These are phyloP conservation scores for Candida silvatica DNA, from an alignment of 805 yeast species.

Conservation along the genomic window DNA sequence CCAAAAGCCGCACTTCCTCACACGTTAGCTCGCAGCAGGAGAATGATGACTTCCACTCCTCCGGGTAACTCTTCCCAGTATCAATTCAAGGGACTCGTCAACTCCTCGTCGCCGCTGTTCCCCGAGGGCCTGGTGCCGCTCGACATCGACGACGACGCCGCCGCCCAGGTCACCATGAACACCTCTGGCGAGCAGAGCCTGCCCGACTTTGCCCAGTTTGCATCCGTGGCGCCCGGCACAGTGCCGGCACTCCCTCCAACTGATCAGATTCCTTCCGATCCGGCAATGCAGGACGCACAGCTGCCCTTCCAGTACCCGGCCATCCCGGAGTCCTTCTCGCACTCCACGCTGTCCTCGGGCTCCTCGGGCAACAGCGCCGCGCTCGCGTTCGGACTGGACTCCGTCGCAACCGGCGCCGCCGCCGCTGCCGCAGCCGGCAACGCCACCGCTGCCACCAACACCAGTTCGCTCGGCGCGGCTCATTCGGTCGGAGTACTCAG, in stretches of 20 bases:
- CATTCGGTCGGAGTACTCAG: too few species aligned
- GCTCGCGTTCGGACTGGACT: too few species aligned
- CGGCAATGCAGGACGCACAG: too few species aligned
- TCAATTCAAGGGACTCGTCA: slow-evolving; percentile 10
- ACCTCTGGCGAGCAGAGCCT: too few species aligned
- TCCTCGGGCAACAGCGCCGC: slow-evolving; percentile 1
- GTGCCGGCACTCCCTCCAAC: slow-evolving; percentile 19
- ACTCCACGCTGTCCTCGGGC: slow-evolving; percentile 24
- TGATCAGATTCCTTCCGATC: too few species aligned
- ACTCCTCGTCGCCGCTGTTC: slow-evolving; percentile 18
- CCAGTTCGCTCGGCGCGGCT: too few species aligned
- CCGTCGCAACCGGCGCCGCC: background rate
- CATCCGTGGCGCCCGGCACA: slow-evolving; percentile 17
- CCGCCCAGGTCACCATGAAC: too few species aligned
- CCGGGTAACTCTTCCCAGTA: slow-evolving; percentile 15
- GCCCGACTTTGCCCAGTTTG: too few species aligned
- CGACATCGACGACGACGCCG: slow-evolving; percentile 3
- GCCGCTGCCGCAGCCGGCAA: background rate
- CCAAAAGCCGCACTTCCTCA: too few species aligned
- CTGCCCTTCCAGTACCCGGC: too few species aligned
- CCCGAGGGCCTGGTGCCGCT: slow-evolving; percentile 10
- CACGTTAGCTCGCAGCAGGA: too few species aligned
- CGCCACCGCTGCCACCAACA: slow-evolving; percentile 12
- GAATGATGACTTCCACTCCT: slow-evolving; percentile 29
- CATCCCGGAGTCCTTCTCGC: slow-evolving; percentile 25